Base-by-base conservation (phyloP, 2,329 filamentous ascomycete species). In the Aspergillus melleus region DNA sequence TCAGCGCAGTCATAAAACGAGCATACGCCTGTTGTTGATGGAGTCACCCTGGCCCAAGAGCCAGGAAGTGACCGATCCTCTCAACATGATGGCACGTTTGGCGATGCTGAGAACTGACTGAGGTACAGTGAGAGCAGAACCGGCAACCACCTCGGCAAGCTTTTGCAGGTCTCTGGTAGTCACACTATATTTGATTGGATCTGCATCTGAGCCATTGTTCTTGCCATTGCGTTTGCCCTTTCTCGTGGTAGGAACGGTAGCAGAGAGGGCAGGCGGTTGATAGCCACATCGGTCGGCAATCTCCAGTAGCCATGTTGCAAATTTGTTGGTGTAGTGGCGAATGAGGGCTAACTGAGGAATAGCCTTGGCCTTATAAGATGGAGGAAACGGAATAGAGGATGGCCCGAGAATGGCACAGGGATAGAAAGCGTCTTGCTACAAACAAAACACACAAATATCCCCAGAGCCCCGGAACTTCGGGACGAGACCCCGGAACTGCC, bases 221-320 rank as follows among this genome's bases (percentile, higher is more conserved):
- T 65, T 65, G 57, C 56, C 49, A 47, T 67, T 52, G 32, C 20
- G 19, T 58, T 64, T 58, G 11, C 32, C 44, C 24, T 60, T 62
- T 55, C 60, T 60, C 14, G 47, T 19, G 12, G 36, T 26, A 19
- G 59, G 56, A 58, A 47, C 19, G 51, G 49, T 52, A 47, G 59
- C 44, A 49, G 54, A 29, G 11, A 67, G 61, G 50, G 20, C 50
- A 10, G 56, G 19, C 10, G 57, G 64, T 57, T 58, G 57, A 59
- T 68, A 68, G 59, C 71, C 68, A 59, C 66, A 68, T 65, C 68
- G 46, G 51, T 57, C 64, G 6, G 70, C 72, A 49, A 67, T 60
- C 52, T 67, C 64, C 9, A 69, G 62, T 42, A 73, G 65, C 68
- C 70, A 72, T 16, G 68, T 66, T 61, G 68, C 70, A 57, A 72